Evolutionary conservation across 495 filamentous ascomycete genomes (phyloP).

Genomic region (Pyrenula massariospora): DNA sequence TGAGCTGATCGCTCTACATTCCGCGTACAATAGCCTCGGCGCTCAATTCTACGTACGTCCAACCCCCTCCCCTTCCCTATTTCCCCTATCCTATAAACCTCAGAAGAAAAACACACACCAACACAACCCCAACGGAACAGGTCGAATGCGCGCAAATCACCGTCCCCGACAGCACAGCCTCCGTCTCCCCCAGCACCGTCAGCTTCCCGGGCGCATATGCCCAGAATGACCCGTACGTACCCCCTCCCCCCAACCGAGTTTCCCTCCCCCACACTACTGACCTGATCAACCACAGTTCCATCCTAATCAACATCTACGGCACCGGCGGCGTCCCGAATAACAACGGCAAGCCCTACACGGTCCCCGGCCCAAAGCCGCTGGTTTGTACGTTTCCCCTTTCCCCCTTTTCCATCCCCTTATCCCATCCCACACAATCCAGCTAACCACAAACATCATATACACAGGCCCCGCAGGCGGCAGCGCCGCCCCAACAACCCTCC

Average conservation of each 20-base stretch:
- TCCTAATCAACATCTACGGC: background rate
- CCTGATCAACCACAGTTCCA: background rate
- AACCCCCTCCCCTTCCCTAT: background rate
- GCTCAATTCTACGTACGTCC: constrained; percentile 52
- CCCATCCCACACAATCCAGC: background rate
- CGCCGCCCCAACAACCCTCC: background rate
- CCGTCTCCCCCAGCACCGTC: background rate
- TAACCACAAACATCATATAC: background rate
- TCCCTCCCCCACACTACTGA: no score
- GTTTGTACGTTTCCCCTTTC: background rate
- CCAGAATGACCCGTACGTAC: background rate
- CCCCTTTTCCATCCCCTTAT: background rate
- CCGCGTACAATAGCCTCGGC: constrained; percentile 43
- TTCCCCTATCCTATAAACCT: background rate
- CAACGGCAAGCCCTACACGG: background rate
- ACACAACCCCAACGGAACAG: no score
- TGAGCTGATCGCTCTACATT: constrained; percentile 71
- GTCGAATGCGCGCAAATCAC: background rate
- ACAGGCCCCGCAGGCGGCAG: background rate
- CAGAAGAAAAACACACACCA: no score
- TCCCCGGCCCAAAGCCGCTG: background rate
- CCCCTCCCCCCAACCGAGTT: no score
- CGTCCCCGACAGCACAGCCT: background rate
- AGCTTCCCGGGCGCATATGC: background rate
- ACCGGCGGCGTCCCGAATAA: background rate